Base-by-base conservation (phyloP, 306 rosid species). In the Biancaea sappan region DNA sequence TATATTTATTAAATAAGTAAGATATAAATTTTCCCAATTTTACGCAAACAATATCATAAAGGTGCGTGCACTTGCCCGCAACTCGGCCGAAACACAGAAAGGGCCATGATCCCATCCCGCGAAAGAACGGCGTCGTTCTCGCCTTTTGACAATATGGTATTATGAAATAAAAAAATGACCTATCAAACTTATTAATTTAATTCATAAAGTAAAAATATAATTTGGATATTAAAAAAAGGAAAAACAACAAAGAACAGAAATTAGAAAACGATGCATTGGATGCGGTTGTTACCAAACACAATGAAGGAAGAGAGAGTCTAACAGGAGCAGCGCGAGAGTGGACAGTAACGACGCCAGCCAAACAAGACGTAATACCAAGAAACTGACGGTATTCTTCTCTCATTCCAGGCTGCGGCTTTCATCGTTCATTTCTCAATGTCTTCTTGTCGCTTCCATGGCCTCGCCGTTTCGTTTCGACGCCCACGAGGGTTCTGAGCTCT, bases 401-500 rank as follows among this genome's bases (percentile, higher is more conserved):
- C 46, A 28, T 70, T 73, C 15, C 35, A 56, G 35, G 18, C 60
- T 58, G 51, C 59, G 21, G 61, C 78, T 65, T 59, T 59, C 65
- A 22, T 31, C n/a, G n/a, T 44, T 44, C 58, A 2, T 35, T 50
- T 34, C 6, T 1, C 18, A 21, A 29, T 9, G 10, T 48, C 31
- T 60, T 13, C 3, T 8, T 48, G 10, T 34, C 22, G 22, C 69
- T 59, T 22, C 35, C 18, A 64, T 29, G 11, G 28, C 37, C 5
- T 32, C 68, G 10, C 67, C 65, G 11, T 32, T 35, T 24, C 25
- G 0, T 71, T 82, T 73, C 74, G 63, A 57, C 51, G 44, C 67
- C 8, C 44, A 50, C 79, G 34, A 73, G 72, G 75, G 37, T 71
- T 81, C 51, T 51, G 1, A 10, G 9, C 26, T 52, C 8, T 61